These are phyloP conservation scores for Hymenoscyphus occultus DNA, from an alignment of 2,329 filamentous ascomycete genomes.

Conservation along the genomic window DNA sequence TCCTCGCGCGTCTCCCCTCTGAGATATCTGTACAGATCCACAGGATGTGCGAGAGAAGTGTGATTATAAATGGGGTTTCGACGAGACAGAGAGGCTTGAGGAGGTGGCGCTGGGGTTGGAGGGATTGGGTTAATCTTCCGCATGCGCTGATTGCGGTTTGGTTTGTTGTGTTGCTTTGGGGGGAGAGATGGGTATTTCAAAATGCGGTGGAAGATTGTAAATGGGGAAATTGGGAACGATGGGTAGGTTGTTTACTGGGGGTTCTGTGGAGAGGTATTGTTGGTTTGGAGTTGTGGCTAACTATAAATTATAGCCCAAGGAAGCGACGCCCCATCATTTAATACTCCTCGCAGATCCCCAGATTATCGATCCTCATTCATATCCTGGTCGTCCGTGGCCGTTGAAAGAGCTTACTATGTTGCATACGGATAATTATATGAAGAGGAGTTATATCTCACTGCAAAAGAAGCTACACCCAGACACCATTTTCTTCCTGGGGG, in stretches of 20 bases:
- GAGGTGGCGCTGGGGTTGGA: slow-evolving; percentile 45
- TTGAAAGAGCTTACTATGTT: slow-evolving; percentile 62
- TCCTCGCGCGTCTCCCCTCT: slow-evolving; percentile 25
- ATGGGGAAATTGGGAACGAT: slow-evolving; percentile 89
- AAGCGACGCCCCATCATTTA: slow-evolving; percentile 73
- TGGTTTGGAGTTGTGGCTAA: slow-evolving; percentile 8
- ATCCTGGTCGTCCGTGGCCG: slow-evolving; percentile 68
- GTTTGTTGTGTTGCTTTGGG: slow-evolving; percentile 76
- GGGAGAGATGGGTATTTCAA: slow-evolving; percentile 76
- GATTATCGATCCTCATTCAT: slow-evolving; percentile 72
- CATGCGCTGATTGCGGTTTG: slow-evolving; percentile 70
- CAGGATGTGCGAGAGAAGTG: slow-evolving; percentile 25
- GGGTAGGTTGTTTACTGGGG: slow-evolving; percentile 56
- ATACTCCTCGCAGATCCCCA: slow-evolving; percentile 70
- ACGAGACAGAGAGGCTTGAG: slow-evolving; percentile 21
- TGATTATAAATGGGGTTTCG: slow-evolving; percentile 14
- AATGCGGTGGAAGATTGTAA: slow-evolving; percentile 67
- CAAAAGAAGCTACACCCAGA: slow-evolving; percentile 77
- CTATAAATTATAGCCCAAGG: slow-evolving; percentile 58
- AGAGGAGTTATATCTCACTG: slow-evolving; percentile 75
- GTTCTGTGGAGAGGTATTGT: slow-evolving; percentile 6
- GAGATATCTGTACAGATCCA: slow-evolving; percentile 28
- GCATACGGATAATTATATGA: slow-evolving; percentile 88
- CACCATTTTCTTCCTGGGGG: slow-evolving; percentile 85
- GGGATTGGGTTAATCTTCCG: slow-evolving; percentile 58